Evolutionary conservation across 106 monocot genomes (phyloP).

Genomic region (Platanthera zijinensis): DNA sequence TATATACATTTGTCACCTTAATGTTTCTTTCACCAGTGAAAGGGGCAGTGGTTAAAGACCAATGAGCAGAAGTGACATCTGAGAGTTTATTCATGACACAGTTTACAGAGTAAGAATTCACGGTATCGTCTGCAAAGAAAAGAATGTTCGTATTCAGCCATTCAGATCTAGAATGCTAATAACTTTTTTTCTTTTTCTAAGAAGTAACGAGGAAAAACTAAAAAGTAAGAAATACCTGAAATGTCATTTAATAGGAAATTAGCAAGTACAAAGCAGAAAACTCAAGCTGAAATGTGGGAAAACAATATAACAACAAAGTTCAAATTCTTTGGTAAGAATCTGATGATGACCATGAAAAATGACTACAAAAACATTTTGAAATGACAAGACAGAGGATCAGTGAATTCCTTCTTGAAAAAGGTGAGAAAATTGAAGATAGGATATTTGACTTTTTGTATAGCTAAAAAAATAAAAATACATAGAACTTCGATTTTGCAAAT

Average conservation of each 20-base stretch:
- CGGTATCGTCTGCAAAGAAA: not conserved
- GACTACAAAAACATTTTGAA: too few species aligned
- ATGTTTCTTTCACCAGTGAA: not conserved
- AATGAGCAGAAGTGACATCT: not conserved
- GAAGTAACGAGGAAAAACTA: not conserved
- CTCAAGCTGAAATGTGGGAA: not conserved
- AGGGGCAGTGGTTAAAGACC: slow-evolving; percentile 5
- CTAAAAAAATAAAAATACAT: too few species aligned
- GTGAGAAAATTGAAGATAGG: too few species aligned
- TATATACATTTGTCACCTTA: slow-evolving; percentile 47
- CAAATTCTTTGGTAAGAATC: too few species aligned
- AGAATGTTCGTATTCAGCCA: not conserved
- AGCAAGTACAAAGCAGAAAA: not conserved
- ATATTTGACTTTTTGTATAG: too few species aligned
- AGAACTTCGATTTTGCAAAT: too few species aligned
- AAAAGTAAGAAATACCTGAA: not conserved
- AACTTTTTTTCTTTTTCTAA: not conserved
- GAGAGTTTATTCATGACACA: slow-evolving; percentile 2
- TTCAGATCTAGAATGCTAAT: not conserved
- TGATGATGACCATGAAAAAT: too few species aligned
- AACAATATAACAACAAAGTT: too few species aligned
- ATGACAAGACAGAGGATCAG: too few species aligned
- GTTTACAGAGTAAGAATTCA: not conserved
- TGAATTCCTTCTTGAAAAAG: too few species aligned
- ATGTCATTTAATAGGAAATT: not conserved